Evolutionary conservation across 2,329 filamentous ascomycete species (phyloP), one percentile per base, ranked within the genome.

Genomic region (Neopestalotiopsis sp.): DNA sequence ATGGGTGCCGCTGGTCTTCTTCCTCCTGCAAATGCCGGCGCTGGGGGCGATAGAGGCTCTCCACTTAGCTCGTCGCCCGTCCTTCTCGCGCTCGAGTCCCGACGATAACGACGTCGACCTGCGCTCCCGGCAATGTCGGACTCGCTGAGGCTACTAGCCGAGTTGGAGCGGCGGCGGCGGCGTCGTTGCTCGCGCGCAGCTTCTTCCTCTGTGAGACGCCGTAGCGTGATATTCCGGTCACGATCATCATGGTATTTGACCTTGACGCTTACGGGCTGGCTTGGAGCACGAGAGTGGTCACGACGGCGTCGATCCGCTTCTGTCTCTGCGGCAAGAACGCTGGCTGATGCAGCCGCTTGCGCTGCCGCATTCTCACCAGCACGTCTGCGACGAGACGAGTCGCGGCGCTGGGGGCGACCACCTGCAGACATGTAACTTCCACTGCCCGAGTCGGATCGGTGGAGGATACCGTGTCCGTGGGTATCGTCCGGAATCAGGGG

Each of bases 181-280:
- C 81, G 76, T 63, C 81, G 77, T 30, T 78, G 75, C 10, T 79
- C 78, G 59, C 82, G 81, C 13, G 82, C 81, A 2, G 86, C 83
- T 75, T 91, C 89, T 70, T 89, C 86, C 32, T 90, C 88, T 0
- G 89, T 90, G 30, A 91, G 79, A 45, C 88, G 83, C 49, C 89
- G 85, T 57, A 91, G 79, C 14, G 89, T 91, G 68, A 91, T 85
- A 71, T 89, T 89, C 70, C 86, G 82, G 69, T 89, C 86, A 40
- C 84, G 84, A 73, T 91, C 88, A 71, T 89, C 86, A 71, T 90
- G 86, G 61, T 90, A 82, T 74, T 86, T 88, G 68, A 91, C 80
- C 75, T 88, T 89, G 68, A 91, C 85, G 74, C 86, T 88, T 40
- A 89, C 83, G 3, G 86, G 82, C 40, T 84, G 81, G 73, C 84